Conservation (phyloP, 306 rosid genomes). For the Calophaca sinica region DNA sequence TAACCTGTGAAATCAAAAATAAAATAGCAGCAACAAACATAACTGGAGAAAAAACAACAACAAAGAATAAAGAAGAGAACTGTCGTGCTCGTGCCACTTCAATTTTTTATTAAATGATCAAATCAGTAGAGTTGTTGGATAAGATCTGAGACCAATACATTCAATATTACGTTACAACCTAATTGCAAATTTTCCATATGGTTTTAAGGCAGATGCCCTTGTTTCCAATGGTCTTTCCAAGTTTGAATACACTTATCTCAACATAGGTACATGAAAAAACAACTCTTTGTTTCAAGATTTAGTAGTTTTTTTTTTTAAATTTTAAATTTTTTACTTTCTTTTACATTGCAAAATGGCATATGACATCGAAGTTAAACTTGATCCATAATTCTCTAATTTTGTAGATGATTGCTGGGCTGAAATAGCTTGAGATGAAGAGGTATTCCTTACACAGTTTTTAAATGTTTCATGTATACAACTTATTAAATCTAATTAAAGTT, state of each 20-base stretch:
- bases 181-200: conserved; percentile 14
- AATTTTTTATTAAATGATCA: background rate
- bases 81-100: no score
- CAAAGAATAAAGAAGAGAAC: no score
- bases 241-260: conserved; percentile 83
- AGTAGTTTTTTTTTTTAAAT: no score
- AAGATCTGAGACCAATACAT: no score
- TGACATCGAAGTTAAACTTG: background rate
- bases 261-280: conserved; percentile 77
- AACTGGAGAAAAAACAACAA: no score
- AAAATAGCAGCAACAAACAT: no score
- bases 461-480: background rate
- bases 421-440: conserved; percentile 66
- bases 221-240: conserved; percentile 84
- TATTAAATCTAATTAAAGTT: background rate
- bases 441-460: conserved; percentile 16
- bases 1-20: no score
- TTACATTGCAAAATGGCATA: conserved; percentile 6
- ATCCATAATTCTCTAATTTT: conserved; percentile 8
- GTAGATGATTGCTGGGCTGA: conserved; percentile 99
- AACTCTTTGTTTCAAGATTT: background rate
- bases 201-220: conserved; percentile 83
- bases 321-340: no score
- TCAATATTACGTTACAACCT: background rate
- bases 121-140: no score